These are phyloP conservation scores for Rhodotorula mucilaginosa DNA, from an alignment of 1,284 basidiomycete genomes.

Conservation along the genomic window DNA sequence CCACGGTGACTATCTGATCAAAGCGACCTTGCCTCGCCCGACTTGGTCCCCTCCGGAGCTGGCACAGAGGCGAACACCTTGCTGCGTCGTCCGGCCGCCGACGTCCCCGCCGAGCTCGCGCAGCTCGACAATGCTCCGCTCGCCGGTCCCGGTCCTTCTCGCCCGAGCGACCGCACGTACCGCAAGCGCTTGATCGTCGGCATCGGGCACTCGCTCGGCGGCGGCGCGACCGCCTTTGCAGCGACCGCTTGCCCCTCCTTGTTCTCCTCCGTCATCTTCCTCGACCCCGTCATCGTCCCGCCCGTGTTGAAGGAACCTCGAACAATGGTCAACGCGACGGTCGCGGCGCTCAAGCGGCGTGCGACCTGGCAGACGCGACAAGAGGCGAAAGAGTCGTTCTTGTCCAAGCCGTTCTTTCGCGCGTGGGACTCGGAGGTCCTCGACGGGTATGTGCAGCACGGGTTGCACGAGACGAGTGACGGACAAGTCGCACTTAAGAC, in stretches of 20 bases:
- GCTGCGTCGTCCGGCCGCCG: neutral
- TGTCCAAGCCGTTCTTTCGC: conserved; percentile 64
- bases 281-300: conserved; percentile 66
- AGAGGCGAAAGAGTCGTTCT: conserved; percentile 60
- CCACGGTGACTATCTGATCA: too few species aligned
- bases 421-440: conserved; percentile 71
- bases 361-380: conserved; percentile 53
- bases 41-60: neutral
- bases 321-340: conserved; percentile 43
- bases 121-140: conserved; percentile 26
- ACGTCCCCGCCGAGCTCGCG: conserved; percentile 5
- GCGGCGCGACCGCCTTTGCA: conserved; percentile 51
- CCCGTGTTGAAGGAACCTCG: conserved; percentile 52
- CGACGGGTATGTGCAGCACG: conserved; percentile 58
- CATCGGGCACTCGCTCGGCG: conserved; percentile 80
- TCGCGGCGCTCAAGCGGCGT: conserved; percentile 36
- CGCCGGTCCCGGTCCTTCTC: neutral
- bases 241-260: conserved; percentile 60
- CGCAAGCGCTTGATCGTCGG: conserved; percentile 55
- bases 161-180: conserved; percentile 46
- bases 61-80: neutral
- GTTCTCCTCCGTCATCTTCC: conserved; percentile 68
- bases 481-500: conserved; percentile 26
- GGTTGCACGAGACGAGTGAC: conserved; percentile 15
- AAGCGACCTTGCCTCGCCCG: neutral